Percentiles rank a stretch among this genome's conserved stretches.
Conservation (phyloP, 306 rosid genomes). For the Castanospermum australe region DNA sequence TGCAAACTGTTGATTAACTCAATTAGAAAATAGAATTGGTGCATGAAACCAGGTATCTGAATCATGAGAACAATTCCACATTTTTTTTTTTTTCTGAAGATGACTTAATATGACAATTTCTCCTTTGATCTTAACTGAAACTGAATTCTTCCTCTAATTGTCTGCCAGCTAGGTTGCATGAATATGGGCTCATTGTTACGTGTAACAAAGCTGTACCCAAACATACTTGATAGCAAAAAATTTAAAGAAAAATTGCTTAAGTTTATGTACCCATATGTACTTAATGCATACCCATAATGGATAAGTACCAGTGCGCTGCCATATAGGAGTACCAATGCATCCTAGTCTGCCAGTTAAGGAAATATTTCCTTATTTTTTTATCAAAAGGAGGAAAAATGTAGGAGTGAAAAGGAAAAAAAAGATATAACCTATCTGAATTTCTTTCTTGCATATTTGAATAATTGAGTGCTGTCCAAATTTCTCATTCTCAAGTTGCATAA, state of each 20-base stretch:
- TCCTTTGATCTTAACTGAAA: not conserved
- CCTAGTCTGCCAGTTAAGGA: not conserved
- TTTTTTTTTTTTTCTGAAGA: not conserved
- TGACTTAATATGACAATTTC: not conserved
- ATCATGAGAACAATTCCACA: not conserved
- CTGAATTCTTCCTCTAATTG: not conserved
- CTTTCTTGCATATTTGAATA: not conserved
- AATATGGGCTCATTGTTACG: no score
- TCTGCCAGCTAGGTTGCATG: no score
- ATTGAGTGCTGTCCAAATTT: not conserved
- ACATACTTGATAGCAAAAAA: no score
- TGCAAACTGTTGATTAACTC: not conserved
- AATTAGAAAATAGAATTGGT: not conserved
- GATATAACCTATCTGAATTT: not conserved
- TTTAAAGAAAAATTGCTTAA: no score
- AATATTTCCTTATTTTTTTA: not conserved
- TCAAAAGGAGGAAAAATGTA: not conserved
- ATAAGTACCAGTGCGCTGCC: no score
- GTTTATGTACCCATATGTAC: no score
- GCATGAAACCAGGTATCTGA: not conserved
- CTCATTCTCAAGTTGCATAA: not conserved
- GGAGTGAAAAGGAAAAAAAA: not conserved
- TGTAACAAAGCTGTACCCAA: no score
- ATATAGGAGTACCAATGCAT: no score
- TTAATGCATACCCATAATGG: no score